Evolutionary conservation across 2,329 filamentous ascomycete genomes (phyloP), one percentile per base, ranked within the genome.

Genomic region (Falciphora oryzae): DNA sequence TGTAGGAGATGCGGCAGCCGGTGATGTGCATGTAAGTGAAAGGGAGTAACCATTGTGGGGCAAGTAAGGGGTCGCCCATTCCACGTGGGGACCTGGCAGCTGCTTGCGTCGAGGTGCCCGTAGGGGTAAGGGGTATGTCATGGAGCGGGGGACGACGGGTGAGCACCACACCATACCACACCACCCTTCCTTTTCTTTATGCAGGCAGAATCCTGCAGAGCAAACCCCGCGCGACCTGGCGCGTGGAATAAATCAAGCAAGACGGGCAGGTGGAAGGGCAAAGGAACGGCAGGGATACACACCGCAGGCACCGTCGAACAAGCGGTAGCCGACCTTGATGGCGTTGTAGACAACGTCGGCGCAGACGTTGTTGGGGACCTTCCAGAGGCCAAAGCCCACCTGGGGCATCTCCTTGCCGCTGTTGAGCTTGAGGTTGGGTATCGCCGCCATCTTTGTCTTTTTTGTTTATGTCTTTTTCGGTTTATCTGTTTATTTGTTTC

Each of bases 301-400:
- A 85, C 84, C 84, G 71, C 80, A 84, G 65, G 85, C 85, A 69
- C 85, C 84, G 69, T 87, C 85, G 63, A 87, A 80, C 57, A 87
- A 77, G 70, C 85, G 81, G 76, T 87, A 87, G 57, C 85, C 85
- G 62, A 78, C 77, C 79, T 87, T 87, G 79, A 87, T 86, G 73
- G 85, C 86, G 68, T 93, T 88, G 82, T 94, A 94, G 70, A 94
- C 87, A 66, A 85, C 86, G 71, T 94, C 90, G 71, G 91, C 87
- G 73, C 85, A 88, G 64, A 85, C 87, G 64, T 85, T 84, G 70
- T 89, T 90, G 75, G 86, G 86, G 69, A 95, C 89, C 81, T 95
- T 95, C 91, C 91, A 95, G 70, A 94, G 84, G 66, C 89, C 89
- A 74, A 91, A 91, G 76, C 89, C 89, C 69, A 91, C 88, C 75